These are phyloP conservation scores for Colletotrichum sp. DNA, from an alignment of 2,329 filamentous ascomycete genomes.

Conservation along the genomic window DNA sequence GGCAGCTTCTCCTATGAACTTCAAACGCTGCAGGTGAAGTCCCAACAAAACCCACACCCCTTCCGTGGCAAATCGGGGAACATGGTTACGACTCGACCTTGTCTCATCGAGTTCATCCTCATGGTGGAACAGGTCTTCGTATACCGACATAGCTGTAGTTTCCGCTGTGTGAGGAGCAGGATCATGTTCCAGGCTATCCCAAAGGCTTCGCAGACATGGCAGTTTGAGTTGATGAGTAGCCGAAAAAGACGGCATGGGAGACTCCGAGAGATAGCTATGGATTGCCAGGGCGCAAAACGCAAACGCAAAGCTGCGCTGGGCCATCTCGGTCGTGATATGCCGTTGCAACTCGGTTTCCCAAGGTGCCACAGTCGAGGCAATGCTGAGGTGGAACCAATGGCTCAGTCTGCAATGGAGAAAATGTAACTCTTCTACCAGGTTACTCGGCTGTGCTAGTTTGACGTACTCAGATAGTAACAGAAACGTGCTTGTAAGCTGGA, in stretches of 20 bases:
- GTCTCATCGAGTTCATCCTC: neutral
- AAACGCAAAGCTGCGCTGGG: neutral
- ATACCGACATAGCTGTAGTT: neutral
- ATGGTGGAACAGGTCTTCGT: rapidly evolving
- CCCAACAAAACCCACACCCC: neutral
- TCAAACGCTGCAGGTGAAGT: neutral
- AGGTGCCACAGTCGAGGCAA: neutral
- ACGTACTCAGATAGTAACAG: neutral
- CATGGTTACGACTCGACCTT: rapidly evolving
- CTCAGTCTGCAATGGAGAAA: neutral
- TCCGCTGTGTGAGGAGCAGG: rapidly evolving
- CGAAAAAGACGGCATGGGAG: neutral
- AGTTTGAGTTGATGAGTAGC: neutral
- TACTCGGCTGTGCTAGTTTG: neutral
- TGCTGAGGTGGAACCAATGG: neutral
- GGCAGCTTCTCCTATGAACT: neutral
- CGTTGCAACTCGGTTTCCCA: neutral
- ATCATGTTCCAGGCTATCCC: neutral
- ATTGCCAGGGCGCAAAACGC: neutral
- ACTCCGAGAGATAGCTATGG: neutral
- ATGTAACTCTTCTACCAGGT: neutral
- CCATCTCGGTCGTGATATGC: neutral
- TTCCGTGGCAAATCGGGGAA: neutral
- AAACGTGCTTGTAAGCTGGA: neutral
- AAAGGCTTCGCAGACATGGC: neutral